Percentiles rank a stretch among this genome's conserved stretches.
Evolutionary conservation across 2,329 filamentous ascomycete genomes (phyloP).

Genomic region (Ceratocystis alfenasii): DNA sequence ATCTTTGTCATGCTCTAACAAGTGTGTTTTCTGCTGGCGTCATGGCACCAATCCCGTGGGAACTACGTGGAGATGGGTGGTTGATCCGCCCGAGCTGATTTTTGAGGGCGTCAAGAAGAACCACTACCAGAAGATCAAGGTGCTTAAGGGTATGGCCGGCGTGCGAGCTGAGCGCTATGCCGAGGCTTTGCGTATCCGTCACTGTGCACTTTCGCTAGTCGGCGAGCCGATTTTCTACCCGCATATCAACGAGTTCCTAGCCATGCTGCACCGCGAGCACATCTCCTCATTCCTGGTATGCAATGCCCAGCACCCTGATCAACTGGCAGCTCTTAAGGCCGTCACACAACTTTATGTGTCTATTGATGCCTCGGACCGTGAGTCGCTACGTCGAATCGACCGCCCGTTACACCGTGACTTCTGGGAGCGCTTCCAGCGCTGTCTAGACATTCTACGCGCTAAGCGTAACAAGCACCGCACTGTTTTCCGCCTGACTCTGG

Average conservation of each 20-base stretch:
- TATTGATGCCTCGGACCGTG: conserved; percentile 86
- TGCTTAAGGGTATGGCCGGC: conserved; percentile 86
- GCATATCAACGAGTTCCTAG: conserved; percentile 84
- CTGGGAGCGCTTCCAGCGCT: conserved; percentile 89
- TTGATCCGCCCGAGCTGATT: conserved; percentile 80
- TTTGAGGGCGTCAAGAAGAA: conserved; percentile 81
- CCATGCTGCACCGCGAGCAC: conserved; percentile 68
- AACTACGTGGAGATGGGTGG: conserved; percentile 92
- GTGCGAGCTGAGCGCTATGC: conserved; percentile 83
- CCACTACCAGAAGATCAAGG: conserved; percentile 96
- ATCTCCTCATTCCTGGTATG: conserved; percentile 94
- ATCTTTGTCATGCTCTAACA: conserved; percentile 90
- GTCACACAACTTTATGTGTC: conserved; percentile 95
- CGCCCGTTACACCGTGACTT: conserved; percentile 88
- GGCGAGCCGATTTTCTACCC: conserved; percentile 99
- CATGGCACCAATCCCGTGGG: conserved; percentile 95
- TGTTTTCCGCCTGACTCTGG: conserved; percentile 86
- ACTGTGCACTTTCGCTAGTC: conserved; percentile 84
- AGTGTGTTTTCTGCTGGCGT: conserved; percentile 98
- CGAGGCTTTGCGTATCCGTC: conserved; percentile 83
- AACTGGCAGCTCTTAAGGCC: conserved; percentile 66
- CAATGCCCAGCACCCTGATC: conserved; percentile 91
- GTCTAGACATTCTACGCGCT: conserved; percentile 76
- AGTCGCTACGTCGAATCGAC: conserved; percentile 78
- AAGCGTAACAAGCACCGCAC: conserved; percentile 78